Base-by-base conservation (phyloP, 805 yeast genomes). In the Yarrowia keelungensis region DNA sequence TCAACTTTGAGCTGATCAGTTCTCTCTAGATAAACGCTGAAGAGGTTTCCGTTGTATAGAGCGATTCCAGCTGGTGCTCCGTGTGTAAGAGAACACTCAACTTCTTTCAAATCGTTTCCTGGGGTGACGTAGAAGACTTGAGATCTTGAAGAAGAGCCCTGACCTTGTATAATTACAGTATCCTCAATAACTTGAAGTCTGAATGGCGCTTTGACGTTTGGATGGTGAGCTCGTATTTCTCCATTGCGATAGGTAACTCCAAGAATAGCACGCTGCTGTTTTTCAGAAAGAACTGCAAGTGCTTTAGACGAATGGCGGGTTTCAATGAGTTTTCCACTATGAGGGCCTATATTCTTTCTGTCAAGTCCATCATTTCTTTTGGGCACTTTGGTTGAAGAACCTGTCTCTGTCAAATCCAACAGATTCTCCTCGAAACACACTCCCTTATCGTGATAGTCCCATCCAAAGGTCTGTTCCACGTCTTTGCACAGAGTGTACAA, bases 1-100 rank as follows among this genome's bases (percentile, higher is more conserved):
- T n/a, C 47, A 7, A 16, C 49, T 19, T 7, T 10, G 11, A 45
- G 8, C 8, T 16, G 8, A 8, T 19, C 2, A 9, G 32, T 19
- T 16, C 3, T 15, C 11, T 19, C 15, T 14, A 45, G 1, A 45
- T 45, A 26, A 14, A 19, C 11, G n/a, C 19, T 19, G 49, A 45
- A 19, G 15, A 45, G 11, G 26, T 16, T 16, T 12, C 49, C 49
- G 15, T 45, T 45, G 32, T 45, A 45, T 3, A 45, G 49, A 19
- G 49, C 49, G 8, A 45, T 10, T 45, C 49, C 49, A 8, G 49
- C 49, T 19, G 49, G 49, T 10, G 49, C 49, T 10, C 19, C 49
- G 5, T 45, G 1, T 9, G 8, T 3, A 8, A 10, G 14, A 8
- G 49, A 32, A 12, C 32, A n/a, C 11, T 42, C 19, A 10, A 42